Base-by-base conservation (phyloP, 805 yeast genomes). In the Teunomyces funiuensis region DNA sequence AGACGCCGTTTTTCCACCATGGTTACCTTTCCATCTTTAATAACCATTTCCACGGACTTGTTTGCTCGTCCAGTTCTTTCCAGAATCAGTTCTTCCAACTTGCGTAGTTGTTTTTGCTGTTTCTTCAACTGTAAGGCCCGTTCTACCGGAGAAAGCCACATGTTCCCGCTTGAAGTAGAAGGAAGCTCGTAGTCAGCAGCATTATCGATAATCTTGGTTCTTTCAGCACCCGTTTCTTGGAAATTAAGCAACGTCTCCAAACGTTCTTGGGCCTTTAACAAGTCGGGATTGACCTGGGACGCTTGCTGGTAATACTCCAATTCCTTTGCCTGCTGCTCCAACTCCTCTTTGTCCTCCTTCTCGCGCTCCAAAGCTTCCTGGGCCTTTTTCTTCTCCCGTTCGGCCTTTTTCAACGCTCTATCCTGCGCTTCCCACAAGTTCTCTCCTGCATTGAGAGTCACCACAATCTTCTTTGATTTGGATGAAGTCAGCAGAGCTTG, bases 191-290 rank as follows among this genome's bases (percentile, higher is more conserved):
- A 88, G 58, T 93, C 99, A 4, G 95, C 80, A 0, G 95, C 97
- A 57, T 88, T 83, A 58, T 93, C 99, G 28, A 95, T 90, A 47
- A 93, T 88, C 51, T 79, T 80, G 0, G 99, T 93, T 58, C 99
- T 74, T 59, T 88, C 95, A 1, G 90, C 87, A 5, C 95, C 86
- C 13, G 90, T 81, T 2, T 79, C 87, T 60, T 93, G 99, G 60
- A 82, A 93, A 46, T 80, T 76, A 33, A 93, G 67, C 36, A 93
- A 65, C 23, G 79, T 83, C 23, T 87, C 86, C 37, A 93, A 66
- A 38, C 90, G 69, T 33, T 78, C 79, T 51, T 86, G 84, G 0
- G 99, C 99, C 42, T 72, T 71, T 3, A 69, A 49, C 27, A 87
- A 63, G 30, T 83, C 90, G 0, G 78, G 74, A 49, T 82, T 82